Evolutionary conservation across 1,284 basidiomycete genomes (phyloP).

Genomic region (Ceratobasidium sp.): DNA sequence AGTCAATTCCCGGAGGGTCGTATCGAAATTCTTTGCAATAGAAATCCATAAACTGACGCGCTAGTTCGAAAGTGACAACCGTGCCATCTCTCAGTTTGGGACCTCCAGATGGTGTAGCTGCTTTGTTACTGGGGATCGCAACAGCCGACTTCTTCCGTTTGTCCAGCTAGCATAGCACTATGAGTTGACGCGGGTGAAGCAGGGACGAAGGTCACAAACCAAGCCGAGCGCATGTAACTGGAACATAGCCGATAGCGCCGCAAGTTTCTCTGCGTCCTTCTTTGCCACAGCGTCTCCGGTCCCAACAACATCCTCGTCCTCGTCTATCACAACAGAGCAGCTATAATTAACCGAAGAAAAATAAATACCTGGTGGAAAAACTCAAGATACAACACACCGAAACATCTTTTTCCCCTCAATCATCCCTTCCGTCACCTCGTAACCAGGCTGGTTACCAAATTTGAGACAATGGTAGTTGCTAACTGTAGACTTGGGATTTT

Average conservation of each 20-base stretch:
- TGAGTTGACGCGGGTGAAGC: background rate
- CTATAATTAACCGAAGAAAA: background rate
- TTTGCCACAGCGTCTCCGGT: conserved; percentile 72
- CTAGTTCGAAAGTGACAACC: conserved; percentile 75
- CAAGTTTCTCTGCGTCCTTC: conserved; percentile 80
- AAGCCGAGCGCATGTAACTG: conserved; percentile 72
- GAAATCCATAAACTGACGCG: conserved; percentile 93
- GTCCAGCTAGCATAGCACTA: conserved; percentile 24
- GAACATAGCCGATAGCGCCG: conserved; percentile 76
- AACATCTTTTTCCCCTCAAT: conserved; percentile 19
- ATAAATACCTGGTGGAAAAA: too few species aligned
- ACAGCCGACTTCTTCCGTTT: conserved; percentile 25
- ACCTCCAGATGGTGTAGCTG: conserved; percentile 49
- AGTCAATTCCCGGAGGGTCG: conserved; percentile 81
- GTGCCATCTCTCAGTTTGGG: conserved; percentile 73
- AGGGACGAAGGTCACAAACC: conserved; percentile 56
- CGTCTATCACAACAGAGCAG: conserved; percentile 40
- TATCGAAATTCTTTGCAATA: conserved; percentile 89
- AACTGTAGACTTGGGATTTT: conserved; percentile 41
- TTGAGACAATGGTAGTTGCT: conserved; percentile 33
- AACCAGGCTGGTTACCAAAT: conserved; percentile 29
- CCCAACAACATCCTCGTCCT: conserved; percentile 53
- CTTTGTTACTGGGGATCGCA: background rate
- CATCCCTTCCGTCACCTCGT: conserved; percentile 24
- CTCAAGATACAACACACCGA: conserved; percentile 13